These are phyloP conservation scores for Solanum sitiens DNA, from an alignment of 257 asterid genomes.

Conservation along the genomic window DNA sequence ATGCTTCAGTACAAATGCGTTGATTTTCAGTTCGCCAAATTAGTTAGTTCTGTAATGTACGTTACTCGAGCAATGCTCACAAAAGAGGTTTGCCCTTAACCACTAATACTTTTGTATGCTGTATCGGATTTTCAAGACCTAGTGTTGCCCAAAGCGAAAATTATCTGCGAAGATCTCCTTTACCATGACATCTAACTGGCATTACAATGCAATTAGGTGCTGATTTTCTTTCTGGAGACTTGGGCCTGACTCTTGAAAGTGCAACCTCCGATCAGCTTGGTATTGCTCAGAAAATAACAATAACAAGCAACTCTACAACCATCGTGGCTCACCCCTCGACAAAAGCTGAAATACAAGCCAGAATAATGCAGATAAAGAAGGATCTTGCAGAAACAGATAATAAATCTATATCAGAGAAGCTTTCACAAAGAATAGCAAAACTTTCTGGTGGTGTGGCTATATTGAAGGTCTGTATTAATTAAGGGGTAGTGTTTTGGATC, in stretches of 20 bases:
- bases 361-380: slow-evolving; percentile 85
- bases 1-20: not conserved
- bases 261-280: slow-evolving; percentile 99
- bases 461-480: slow-evolving; percentile 35
- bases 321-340: slow-evolving; percentile 86
- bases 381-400: slow-evolving; percentile 78
- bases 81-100: not conserved
- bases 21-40: not conserved
- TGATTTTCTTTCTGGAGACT: slow-evolving; percentile 89
- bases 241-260: slow-evolving; percentile 64
- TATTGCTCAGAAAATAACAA: slow-evolving; percentile 67
- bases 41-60: not conserved
- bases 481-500: not conserved
- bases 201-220: slow-evolving; percentile 45
- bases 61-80: not conserved
- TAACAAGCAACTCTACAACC: slow-evolving; percentile 60
- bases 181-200: slow-evolving; percentile 1
- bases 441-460: slow-evolving; percentile 84
- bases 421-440: slow-evolving; percentile 81
- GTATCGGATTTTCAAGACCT: not conserved
- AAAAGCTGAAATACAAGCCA: slow-evolving; percentile 86
- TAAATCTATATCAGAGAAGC: slow-evolving; percentile 54
- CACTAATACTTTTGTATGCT: not conserved
- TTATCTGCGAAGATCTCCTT: not conserved
- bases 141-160: not conserved